Evolutionary conservation across 169 alveolate species (phyloP), one percentile per base, ranked within the genome.

Genomic region (Babesia sp.): DNA sequence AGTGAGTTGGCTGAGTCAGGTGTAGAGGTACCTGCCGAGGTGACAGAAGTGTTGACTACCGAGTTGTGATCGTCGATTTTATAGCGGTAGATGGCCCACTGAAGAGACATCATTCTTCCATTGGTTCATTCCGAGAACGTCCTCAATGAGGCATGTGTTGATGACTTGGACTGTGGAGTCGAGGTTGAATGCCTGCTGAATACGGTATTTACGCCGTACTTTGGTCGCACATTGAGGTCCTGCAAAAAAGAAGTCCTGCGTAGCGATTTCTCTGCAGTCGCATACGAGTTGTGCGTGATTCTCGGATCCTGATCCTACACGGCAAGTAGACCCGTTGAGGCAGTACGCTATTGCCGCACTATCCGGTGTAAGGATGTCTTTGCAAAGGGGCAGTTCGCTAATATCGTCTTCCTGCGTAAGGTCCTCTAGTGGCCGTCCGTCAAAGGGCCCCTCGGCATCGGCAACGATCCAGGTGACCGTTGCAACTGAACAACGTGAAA

Each of bases 121-220:
- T 34, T 76, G 71, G 66, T 81, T 81, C 67, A 66, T 60, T 26
- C 81, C 84, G 26, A 81, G 82, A 26, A 81, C 57, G 41, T 81
- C 89, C 44, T 81, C 89, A 5, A 81, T n/a, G 58, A 76, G 75
- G 60, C 81, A 48, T n/a, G 89, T 81, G 66, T 81, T 81, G 12
- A 64, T 53, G n/a, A 55, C 56, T n/a, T 69, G 57, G 41, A 54
- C 26, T 7, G 61, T 64, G 28, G 74, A 64, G 51, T 64, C 64
- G 20, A 64, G 61, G 61, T 64, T 64, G 61, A 55, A 56, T 1
- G 63, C 74, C 26, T 64, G 61, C 34, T 64, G 74, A 26, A 39
- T 31, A 12, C 54, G 48, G 31, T 55, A 55, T 42, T 9, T 51
- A 26, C 68, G 79, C 31, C 41, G 20, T 3, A 69, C 68, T 33